phyloP scores from a whole-genome alignment of 2,329 filamentous ascomycete species.

The Paraconiothyrium brasiliense region DNA sequence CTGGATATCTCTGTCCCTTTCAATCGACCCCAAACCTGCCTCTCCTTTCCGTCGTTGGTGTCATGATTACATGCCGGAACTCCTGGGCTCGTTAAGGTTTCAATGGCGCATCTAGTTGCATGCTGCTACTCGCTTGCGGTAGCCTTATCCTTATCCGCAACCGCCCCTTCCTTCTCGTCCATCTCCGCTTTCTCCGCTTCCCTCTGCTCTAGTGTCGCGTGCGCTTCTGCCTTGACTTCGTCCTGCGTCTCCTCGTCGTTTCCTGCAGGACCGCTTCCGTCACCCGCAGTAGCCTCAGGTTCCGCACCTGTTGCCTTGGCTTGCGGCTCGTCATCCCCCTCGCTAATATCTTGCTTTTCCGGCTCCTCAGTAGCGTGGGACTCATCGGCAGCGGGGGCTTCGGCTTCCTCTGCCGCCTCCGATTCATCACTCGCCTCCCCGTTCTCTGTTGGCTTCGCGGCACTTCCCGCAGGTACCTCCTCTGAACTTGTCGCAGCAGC shows the following conservation, averaged over 20 bases:
- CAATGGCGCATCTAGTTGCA: background rate
- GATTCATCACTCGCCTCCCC: conserved; percentile 18
- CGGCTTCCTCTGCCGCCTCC: conserved; percentile 19
- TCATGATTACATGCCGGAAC: conserved; percentile 11
- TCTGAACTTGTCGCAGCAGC: conserved; percentile 27
- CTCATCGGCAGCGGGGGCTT: conserved; percentile 17
- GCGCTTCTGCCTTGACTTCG: conserved; percentile 16
- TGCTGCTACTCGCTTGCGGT: conserved; percentile 15
- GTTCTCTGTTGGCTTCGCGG: conserved; percentile 19
- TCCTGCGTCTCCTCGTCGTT: conserved; percentile 15
- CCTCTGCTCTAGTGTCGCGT: conserved; percentile 13
- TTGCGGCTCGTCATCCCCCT: conserved; percentile 22
- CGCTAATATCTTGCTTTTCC: conserved; percentile 32
- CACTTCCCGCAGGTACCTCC: conserved; percentile 33
- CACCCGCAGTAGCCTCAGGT: conserved; percentile 12
- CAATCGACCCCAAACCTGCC: background rate
- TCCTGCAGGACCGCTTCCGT: conserved; percentile 4
- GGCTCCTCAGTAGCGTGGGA: conserved; percentile 21
- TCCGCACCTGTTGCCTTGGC: conserved; percentile 23
- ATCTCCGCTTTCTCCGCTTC: conserved; percentile 31
- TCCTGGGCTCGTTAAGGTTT: conserved; percentile 9
- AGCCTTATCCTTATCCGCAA: conserved; percentile 17
- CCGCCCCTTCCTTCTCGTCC: conserved; percentile 16
- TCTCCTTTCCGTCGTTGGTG: conserved; percentile 2
- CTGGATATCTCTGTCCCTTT: conserved; percentile 10